Evolutionary conservation across 768 basidiomycete genomes (phyloP), one percentile per base, ranked within the genome.

Genomic region (Hemileccinum rubropunctum): DNA sequence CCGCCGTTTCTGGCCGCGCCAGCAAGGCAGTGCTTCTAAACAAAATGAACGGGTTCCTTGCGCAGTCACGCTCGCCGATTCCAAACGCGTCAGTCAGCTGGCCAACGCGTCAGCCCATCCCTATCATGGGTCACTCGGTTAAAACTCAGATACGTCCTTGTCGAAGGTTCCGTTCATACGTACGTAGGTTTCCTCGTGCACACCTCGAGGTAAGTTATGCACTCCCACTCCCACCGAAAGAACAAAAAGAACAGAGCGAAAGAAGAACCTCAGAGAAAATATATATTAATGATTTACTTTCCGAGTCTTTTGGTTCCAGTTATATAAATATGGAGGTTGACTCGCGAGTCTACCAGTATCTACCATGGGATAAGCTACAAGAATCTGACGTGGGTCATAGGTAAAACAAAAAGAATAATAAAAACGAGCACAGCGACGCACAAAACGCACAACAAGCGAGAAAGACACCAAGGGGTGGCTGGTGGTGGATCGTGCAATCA

Each of bases 351-450:
- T 52, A 53, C 60, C 60, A 56, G 53, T 62, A 61, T 65, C 64
- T 65, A 63, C 52, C 58, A 46, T 52, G 61, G 45, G 61, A 50
- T 64, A 64, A 61, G 64, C 62, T 64, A 64, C 62, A 66, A 58
- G 63, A 57, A 47, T 62, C 41, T 30, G 36, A 43, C 21, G 38
- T 53, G 45, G 34, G 48, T 54, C 57, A 61, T 26, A 56, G 41
- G 36, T 23, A n/a, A 42, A 33, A 9, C 28, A 12, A 39, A 23
- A 32, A 15, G n/a, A 48, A 18, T 43, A 61, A 59, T 56, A 59
- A 51, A 52, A 45, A 49, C 1, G 28, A 34, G 46, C 26, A 30
- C 14, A 47, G 40, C 21, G n/a, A 14, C 8, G 36, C 27, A 46
- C 45, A 38, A 17, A 13, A 23, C 10, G 46, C 15, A 23, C 28